Conservation (phyloP, 1,284 basidiomycete genomes). For the Sporisorium scitamineum region DNA sequence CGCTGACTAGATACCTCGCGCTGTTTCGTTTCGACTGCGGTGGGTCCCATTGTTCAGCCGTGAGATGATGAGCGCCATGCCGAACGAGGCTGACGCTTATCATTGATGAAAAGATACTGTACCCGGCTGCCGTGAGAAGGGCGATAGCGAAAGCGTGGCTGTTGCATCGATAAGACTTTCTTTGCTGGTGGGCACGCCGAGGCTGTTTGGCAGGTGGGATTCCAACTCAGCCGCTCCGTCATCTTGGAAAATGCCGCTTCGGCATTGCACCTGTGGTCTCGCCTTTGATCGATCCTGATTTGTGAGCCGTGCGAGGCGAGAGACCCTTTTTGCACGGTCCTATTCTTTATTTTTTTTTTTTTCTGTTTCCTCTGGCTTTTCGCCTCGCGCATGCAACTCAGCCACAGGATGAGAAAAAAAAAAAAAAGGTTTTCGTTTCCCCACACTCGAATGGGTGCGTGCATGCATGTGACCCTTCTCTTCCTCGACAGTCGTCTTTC, state of each 20-base stretch:
- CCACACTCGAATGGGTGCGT: constrained; percentile 12
- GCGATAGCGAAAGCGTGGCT: background rate
- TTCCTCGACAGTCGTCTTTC: background rate
- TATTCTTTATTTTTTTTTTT: background rate
- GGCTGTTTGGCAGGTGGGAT: constrained; percentile 5
- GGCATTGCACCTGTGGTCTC: background rate
- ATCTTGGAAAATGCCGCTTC: background rate
- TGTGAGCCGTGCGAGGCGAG: background rate
- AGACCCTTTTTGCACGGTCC: constrained; percentile 7
- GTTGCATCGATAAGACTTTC: background rate
- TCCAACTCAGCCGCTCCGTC: constrained; percentile 20
- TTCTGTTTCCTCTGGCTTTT: background rate
- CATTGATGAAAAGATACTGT: background rate
- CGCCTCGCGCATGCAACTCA: background rate
- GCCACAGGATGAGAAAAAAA: background rate
- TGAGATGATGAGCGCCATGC: background rate
- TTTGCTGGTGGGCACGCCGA: background rate
- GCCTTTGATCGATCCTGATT: constrained; percentile 8
- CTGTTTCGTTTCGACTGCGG: background rate
- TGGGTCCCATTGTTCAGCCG: background rate
- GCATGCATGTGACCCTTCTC: constrained; percentile 6
- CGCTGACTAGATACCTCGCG: background rate
- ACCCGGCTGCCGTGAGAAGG: background rate
- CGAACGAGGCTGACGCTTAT: background rate
- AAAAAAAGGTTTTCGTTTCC: constrained; percentile 10